Base-by-base conservation (phyloP, 116 monocot species). In the Zostera marina region DNA sequence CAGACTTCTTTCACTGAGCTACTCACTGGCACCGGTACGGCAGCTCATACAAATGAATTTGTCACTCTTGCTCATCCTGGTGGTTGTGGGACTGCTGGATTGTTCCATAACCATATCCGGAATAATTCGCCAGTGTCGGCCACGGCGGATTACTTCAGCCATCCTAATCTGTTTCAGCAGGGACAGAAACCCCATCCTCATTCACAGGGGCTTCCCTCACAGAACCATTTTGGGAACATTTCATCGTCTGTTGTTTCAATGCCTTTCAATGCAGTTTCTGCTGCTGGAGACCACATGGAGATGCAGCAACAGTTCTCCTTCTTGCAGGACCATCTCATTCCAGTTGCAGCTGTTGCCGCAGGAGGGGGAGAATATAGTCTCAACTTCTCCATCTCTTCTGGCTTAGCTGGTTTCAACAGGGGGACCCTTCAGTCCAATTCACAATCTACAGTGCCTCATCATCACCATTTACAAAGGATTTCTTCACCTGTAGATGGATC, bases 391-490 rank as follows among this genome's bases (percentile, higher is more conserved):
- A 86, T 86, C 42, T 82, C 96, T 40, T 75, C 96, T 44, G 75
- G 83, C 64, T 63, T 96, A 63, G 64, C 84, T 46, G 81, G 82
- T 76, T 76, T 85, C 73, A 75, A 80, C 49, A 84, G 98, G 98
- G 98, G 98, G 98, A 90, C 98, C 98, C 98, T 98, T 98, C 98
- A 98, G 98, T 98, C 98, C 98, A 98, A 98, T 86, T 79, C 81
- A 54, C 53, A 77, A 62, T 53, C 84, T 59, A 72, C 72, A 39
- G 32, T 74, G 47, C 61, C 63, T 58, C 76, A 74, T 14, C 70
- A 72, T 55, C 74, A 87, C 40, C 74, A 78, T 64, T 59, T 73
- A 23, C 86, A 73, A 60, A 80, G 74, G 70, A 42, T 88, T 20
- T 65, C 88, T 58, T 70, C 82, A 64, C 63, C 76, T 5, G 62